These are phyloP conservation scores for Pogostemon cablin DNA, from an alignment of 257 asterid species.

Conservation along the genomic window DNA sequence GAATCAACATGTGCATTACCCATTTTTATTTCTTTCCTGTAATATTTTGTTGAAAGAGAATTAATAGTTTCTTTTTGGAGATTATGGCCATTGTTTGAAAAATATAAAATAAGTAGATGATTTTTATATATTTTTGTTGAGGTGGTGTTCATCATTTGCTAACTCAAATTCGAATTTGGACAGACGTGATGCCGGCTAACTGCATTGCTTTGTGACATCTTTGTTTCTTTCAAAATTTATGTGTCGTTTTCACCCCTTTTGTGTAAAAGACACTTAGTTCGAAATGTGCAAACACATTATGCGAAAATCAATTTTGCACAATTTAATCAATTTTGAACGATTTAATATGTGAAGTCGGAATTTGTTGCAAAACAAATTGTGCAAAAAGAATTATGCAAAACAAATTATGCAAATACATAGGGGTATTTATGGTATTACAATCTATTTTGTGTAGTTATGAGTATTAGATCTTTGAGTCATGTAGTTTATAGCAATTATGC, in stretches of 20 bases:
- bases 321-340: no score
- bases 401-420: no score
- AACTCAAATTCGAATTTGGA: conserved; percentile 14
- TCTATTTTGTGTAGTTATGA: no score
- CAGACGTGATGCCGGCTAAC: conserved; percentile 37
- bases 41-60: conserved; percentile 20
- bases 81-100: conserved; percentile 32
- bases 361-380: no score
- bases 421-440: no score
- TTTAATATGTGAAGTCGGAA: no score
- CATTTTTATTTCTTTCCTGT: conserved; percentile 4
- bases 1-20: conserved; percentile 24
- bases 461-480: no score
- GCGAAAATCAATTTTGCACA: no score
- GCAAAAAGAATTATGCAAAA: no score
- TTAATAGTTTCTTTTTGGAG: conserved; percentile 16
- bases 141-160: conserved; percentile 33
- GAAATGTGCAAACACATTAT: no score
- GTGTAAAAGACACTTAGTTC: no score
- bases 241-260: conserved; percentile 29
- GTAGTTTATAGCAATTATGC: no score
- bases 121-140: conserved; percentile 35
- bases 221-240: conserved; percentile 18
- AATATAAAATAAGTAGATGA: conserved; percentile 35
- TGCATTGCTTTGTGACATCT: neutral